Evolutionary conservation across 495 filamentous ascomycete species (phyloP).

Genomic region (Lepraria neglecta): DNA sequence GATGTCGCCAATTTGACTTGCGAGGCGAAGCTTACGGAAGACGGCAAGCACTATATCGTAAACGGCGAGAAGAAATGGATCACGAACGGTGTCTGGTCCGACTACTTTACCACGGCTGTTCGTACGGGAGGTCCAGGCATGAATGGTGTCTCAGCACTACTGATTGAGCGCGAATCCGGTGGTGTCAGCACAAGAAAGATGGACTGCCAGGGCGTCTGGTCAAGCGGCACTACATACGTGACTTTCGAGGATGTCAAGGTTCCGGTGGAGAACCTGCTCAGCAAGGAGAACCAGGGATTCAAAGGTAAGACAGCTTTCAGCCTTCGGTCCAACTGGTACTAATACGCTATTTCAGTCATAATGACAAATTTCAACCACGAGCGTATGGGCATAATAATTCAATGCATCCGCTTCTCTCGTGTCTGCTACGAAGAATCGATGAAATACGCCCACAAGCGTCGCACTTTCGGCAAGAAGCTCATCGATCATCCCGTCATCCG

Average conservation of each 20-base stretch:
- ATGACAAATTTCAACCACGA: slow-evolving; percentile 99
- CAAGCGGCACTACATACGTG: slow-evolving; percentile 89
- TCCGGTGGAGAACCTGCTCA: slow-evolving; percentile 93
- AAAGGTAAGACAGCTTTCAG: slow-evolving; percentile 45
- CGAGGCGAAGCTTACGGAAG: slow-evolving; percentile 84
- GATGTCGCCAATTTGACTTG: slow-evolving; percentile 94
- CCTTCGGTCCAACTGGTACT: slow-evolving; percentile 15
- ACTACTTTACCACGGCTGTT: slow-evolving; percentile 97
- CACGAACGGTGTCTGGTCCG: slow-evolving; percentile 91
- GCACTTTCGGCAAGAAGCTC: slow-evolving; percentile 90
- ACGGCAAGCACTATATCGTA: slow-evolving; percentile 98
- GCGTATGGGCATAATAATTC: slow-evolving; percentile 96
- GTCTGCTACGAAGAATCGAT: slow-evolving; percentile 95
- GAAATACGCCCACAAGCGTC: slow-evolving; percentile 94
- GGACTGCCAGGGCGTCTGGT: slow-evolving; percentile 98
- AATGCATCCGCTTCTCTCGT: slow-evolving; percentile 88
- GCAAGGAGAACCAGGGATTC: slow-evolving; percentile 98
- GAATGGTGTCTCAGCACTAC: slow-evolving; percentile 82
- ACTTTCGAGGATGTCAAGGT: slow-evolving; percentile 99
- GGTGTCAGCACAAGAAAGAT: slow-evolving; percentile 89
- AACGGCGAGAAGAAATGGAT: slow-evolving; percentile 99
- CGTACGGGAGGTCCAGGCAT: slow-evolving; percentile 81
- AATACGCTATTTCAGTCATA: slow-evolving; percentile 50
- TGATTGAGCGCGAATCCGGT: slow-evolving; percentile 73
- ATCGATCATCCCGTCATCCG: slow-evolving; percentile 97